Evolutionary conservation across 257 asterid species (phyloP), one percentile per base, ranked within the genome.

Genomic region (Knoxia roxburghii): DNA sequence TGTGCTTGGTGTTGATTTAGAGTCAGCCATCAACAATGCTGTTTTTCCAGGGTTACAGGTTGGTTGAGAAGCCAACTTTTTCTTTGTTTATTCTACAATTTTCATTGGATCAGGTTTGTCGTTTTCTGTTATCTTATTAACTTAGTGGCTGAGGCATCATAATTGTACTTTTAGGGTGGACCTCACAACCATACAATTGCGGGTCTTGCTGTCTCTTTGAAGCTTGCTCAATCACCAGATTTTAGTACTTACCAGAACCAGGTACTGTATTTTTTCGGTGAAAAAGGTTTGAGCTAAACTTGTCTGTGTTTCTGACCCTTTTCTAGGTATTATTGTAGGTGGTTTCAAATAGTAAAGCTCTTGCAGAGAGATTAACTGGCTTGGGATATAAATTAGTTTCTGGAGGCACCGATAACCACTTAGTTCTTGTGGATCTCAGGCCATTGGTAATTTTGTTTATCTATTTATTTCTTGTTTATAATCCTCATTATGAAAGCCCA

Each of bases 21-120:
- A 94, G 79, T 50, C 97, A 60, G 92, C 95, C 57, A 84, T 94
- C 61, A 94, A 94, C 50, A 88, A 88, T 75, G 96, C 99, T 50
- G 97, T 88, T 55, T 89, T 90, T 40, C 97, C 97, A 1, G 96
- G 97, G 68, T 79, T 88, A 71, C 99, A 90, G 97, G 99, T 94
- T 59, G 55, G 83, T 49, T 35, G 26, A 27, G 26, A 33, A 29
- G 53, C 57, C 51, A 48, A 50, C 46, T 52, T 65, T 27, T 43
- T 8, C 24, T 23, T 24, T 40, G 68, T 50, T 70, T 14, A 33
- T 52, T 51, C 10, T 20, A 39, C 33, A 2, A 46, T 20, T 46
- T 48, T 49, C 56, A 41, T 65, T 29, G n/a, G 1, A 14, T 29
- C 52, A 43, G 29, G 40, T 56, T 12, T 7, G 32, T 18, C 13